Percentiles rank a stretch among this genome's conserved stretches.
phyloP scores from a whole-genome alignment of 345 rosid genomes.

The Garcia nutans region DNA sequence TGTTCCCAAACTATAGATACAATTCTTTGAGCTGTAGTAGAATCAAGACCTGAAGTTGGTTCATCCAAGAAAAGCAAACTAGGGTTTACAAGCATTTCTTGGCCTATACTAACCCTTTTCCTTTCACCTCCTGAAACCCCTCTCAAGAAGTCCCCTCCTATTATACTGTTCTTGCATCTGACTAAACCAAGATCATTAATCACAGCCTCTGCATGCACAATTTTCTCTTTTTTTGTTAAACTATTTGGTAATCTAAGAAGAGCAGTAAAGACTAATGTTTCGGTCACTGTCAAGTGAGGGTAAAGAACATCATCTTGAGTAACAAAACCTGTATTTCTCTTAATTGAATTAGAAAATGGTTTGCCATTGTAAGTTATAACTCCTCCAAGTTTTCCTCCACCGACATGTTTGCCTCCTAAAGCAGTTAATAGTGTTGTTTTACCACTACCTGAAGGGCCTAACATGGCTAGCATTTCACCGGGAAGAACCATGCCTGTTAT shows the following conservation, averaged over 20 bases:
- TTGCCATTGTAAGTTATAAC: slow-evolving; percentile 45
- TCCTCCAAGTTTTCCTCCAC: slow-evolving; percentile 30
- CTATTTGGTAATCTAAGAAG: slow-evolving; percentile 30
- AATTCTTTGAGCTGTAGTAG: slow-evolving; percentile 57
- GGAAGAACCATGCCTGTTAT: slow-evolving; percentile 50
- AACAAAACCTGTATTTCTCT: slow-evolving; percentile 52
- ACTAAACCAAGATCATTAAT: slow-evolving; percentile 43
- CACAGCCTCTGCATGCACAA: slow-evolving; percentile 46
- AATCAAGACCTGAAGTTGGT: slow-evolving; percentile 60
- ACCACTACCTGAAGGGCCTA: slow-evolving; percentile 62
- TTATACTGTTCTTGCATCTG: slow-evolving; percentile 40
- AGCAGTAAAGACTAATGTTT: slow-evolving; percentile 54
- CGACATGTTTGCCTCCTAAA: slow-evolving; percentile 46
- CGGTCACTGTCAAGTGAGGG: slow-evolving; percentile 54
- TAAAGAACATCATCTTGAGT: slow-evolving; percentile 64
- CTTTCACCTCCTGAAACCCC: slow-evolving; percentile 66
- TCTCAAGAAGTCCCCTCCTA: slow-evolving; percentile 40
- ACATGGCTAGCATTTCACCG: slow-evolving; percentile 58
- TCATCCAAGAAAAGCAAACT: slow-evolving; percentile 55
- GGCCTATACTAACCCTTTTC: slow-evolving; percentile 58
- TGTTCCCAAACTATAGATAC: slow-evolving; percentile 43
- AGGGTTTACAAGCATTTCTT: slow-evolving; percentile 58
- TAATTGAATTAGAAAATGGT: slow-evolving; percentile 41
- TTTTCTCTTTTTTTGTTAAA: slow-evolving; percentile 36
- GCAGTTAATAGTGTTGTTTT: slow-evolving; percentile 56